Conservation (phyloP, 495 filamentous ascomycete genomes). For the Daldinia vernicosa region DNA sequence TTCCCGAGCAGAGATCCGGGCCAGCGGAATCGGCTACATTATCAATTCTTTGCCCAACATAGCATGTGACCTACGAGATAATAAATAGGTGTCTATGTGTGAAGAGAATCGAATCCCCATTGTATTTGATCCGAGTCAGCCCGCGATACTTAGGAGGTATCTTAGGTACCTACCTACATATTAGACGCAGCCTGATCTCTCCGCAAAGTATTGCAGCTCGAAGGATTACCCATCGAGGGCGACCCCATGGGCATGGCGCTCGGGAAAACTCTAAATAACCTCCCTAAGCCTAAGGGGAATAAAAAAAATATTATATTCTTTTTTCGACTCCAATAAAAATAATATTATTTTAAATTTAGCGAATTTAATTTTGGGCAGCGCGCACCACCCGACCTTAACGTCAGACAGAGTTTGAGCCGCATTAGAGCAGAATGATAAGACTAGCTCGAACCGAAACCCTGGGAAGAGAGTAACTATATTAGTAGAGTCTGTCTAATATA, state of each 20-base stretch:
- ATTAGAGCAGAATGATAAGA: constrained; percentile 3
- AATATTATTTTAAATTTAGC: constrained; percentile 23
- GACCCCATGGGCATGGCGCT: constrained; percentile 19
- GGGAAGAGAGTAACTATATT: constrained; percentile 9
- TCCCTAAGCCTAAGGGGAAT: neutral
- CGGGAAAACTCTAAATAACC: constrained; percentile 9
- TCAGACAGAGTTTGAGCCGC: constrained; percentile 38
- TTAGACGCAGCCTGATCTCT: constrained; percentile 8
- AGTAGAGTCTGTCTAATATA: neutral
- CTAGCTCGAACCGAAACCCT: constrained; percentile 30
- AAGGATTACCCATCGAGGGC: neutral
- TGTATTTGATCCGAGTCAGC: neutral
- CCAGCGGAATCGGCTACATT: constrained; percentile 6
- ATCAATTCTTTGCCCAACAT: neutral
- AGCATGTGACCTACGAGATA: constrained; percentile 4
- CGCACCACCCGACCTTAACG: neutral
- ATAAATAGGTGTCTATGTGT: neutral
- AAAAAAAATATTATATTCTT: constrained; percentile 7
- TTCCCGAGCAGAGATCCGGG: neutral
- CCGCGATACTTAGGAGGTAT: neutral
- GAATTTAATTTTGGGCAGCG: constrained; percentile 11
- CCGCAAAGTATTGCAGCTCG: neutral
- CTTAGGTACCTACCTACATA: neutral
- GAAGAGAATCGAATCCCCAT: neutral
- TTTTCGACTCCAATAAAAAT: neutral